phyloP scores from a whole-genome alignment of 2,329 filamentous ascomycete genomes.

The Zymoseptoria pseudotritici region DNA sequence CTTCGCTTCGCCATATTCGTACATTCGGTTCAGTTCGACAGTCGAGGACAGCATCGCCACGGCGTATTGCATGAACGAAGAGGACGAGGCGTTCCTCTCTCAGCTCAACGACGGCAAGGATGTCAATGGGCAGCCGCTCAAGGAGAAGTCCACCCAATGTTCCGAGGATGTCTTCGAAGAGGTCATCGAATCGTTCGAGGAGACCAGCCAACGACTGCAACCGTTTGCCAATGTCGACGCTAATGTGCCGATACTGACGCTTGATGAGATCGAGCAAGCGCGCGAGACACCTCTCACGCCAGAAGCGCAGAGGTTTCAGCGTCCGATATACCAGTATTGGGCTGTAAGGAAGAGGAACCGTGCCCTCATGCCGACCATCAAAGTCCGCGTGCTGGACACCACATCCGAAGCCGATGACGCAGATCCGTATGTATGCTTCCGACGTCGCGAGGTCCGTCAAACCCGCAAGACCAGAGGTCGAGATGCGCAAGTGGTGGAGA shows the following conservation, averaged over 20 bases:
- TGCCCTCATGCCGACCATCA: slow-evolving; percentile 68
- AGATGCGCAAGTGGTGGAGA: slow-evolving; percentile 90
- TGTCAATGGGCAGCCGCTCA: slow-evolving; percentile 29
- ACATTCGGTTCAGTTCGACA: slow-evolving; percentile 96
- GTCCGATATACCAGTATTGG: slow-evolving; percentile 87
- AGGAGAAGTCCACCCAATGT: slow-evolving; percentile 49
- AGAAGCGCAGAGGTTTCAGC: slow-evolving; percentile 54
- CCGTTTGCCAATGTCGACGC: slow-evolving; percentile 79
- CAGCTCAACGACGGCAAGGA: slow-evolving; percentile 72
- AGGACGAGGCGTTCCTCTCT: slow-evolving; percentile 80
- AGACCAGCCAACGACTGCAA: slow-evolving; percentile 72
- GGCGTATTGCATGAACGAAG: slow-evolving; percentile 88
- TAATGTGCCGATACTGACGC: slow-evolving; percentile 65
- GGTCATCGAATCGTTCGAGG: slow-evolving; percentile 91
- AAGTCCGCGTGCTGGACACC: slow-evolving; percentile 67
- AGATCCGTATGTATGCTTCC: slow-evolving; percentile 97
- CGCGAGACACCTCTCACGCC: slow-evolving; percentile 51
- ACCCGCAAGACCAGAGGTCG: slow-evolving; percentile 90
- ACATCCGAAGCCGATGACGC: slow-evolving; percentile 90
- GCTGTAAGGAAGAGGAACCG: slow-evolving; percentile 63
- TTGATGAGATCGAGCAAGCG: slow-evolving; percentile 53
- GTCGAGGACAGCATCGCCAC: slow-evolving; percentile 90
- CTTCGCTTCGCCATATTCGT: slow-evolving; percentile 80
- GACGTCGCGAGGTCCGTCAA: slow-evolving; percentile 85
- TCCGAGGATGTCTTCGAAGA: slow-evolving; percentile 89